A percentile compares a stretch with the other conserved stretches of the same genome.
phyloP scores from a whole-genome alignment of 1,284 basidiomycete genomes.

The Ganoderma lucidum region DNA sequence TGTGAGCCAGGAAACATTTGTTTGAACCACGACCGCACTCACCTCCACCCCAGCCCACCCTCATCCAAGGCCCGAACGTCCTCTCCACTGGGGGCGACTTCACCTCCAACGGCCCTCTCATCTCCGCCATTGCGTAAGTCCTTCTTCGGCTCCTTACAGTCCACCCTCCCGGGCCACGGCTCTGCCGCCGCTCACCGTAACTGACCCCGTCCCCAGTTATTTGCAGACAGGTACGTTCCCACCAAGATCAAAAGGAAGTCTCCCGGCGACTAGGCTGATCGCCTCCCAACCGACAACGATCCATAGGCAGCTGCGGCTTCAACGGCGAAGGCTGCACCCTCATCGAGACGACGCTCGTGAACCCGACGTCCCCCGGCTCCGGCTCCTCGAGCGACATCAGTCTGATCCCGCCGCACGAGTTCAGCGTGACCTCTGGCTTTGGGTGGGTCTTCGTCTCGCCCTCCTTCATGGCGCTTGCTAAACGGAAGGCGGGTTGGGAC shows the following conservation, averaged over 20 bases:
- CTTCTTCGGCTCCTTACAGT: not conserved
- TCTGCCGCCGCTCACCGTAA: too few relatives aligned
- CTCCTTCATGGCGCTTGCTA: too few relatives aligned
- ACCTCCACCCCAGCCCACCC: constrained; percentile 39
- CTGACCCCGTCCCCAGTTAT: constrained; percentile 34
- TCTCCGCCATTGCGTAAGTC: constrained; percentile 45
- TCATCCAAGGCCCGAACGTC: constrained; percentile 42
- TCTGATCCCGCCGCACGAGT: constrained; percentile 49
- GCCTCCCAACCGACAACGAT: not conserved
- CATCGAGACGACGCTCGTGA: constrained; percentile 53
- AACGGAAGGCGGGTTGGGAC: too few relatives aligned
- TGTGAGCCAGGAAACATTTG: not conserved
- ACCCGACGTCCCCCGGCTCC: constrained; percentile 47
- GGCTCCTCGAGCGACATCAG: constrained; percentile 54
- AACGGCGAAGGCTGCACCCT: constrained; percentile 55
- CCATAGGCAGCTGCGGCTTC: constrained; percentile 41
- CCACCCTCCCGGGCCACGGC: too few relatives aligned
- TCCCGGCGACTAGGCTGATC: not conserved
- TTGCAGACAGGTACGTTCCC: constrained; percentile 39
- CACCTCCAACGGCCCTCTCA: constrained; percentile 40
- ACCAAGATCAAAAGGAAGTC: not conserved
- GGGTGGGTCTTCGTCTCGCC: constrained; percentile 22
- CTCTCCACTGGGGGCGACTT: constrained; percentile 46
- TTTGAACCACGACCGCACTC: constrained; percentile 3
- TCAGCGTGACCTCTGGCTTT: constrained; percentile 44